These are phyloP conservation scores for Tolypocladium capitatum DNA, from an alignment of 2,329 filamentous ascomycete genomes.

Conservation along the genomic window DNA sequence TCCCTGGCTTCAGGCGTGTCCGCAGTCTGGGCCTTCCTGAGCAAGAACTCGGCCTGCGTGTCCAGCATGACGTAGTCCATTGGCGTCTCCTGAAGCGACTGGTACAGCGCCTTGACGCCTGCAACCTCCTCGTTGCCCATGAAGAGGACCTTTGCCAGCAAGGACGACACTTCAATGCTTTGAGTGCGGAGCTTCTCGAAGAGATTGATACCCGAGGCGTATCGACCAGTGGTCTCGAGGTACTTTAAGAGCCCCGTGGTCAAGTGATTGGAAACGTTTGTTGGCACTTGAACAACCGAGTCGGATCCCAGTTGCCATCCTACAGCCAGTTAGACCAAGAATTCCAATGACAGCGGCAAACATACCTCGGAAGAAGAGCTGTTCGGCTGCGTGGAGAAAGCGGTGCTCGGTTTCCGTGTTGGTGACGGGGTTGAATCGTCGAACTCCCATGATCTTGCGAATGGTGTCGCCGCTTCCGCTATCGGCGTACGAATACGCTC, in stretches of 20 bases:
- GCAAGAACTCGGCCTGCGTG: slow-evolving; percentile 82
- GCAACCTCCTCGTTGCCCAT: slow-evolving; percentile 97
- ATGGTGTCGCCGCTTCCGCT: slow-evolving; percentile 90
- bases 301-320: slow-evolving; percentile 94
- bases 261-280: slow-evolving; percentile 89
- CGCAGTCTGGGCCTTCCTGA: slow-evolving; percentile 60
- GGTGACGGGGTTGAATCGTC: slow-evolving; percentile 93
- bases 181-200: slow-evolving; percentile 90
- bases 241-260: slow-evolving; percentile 90
- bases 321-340: slow-evolving; percentile 21
- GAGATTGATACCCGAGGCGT: slow-evolving; percentile 88
- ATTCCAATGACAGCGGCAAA: slow-evolving; percentile 1
- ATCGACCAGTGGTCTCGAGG: slow-evolving; percentile 88
- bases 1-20: slow-evolving; percentile 41
- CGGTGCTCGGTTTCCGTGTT: slow-evolving; percentile 97
- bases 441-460: slow-evolving; percentile 92
- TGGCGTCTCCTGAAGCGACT: slow-evolving; percentile 77
- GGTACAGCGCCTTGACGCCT: slow-evolving; percentile 74
- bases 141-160: slow-evolving; percentile 81
- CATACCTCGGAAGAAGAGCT: slow-evolving; percentile 81
- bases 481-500: slow-evolving; percentile 93
- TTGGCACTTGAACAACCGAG: slow-evolving; percentile 92
- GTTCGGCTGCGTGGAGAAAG: slow-evolving; percentile 87
- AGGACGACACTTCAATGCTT: slow-evolving; percentile 86
- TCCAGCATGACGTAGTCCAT: slow-evolving; percentile 98